Conservation (phyloP, 495 filamentous ascomycete genomes). For the Chaetomium cochliodes region DNA sequence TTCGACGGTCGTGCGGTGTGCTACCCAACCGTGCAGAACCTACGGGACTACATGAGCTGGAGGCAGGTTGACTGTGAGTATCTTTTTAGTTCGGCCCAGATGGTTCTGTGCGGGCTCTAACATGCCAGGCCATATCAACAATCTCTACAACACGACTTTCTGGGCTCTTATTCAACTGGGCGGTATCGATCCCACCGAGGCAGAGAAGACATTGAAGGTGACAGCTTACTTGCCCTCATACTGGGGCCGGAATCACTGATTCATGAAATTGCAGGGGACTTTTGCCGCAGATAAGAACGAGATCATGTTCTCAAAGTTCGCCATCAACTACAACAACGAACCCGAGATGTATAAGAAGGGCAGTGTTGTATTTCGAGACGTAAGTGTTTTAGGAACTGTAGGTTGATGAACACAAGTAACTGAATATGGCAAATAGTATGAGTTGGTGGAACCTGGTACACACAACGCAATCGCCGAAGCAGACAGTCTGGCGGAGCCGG, state of each 20-base stretch:
- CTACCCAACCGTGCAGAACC: conserved; percentile 74
- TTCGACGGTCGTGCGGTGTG: conserved; percentile 91
- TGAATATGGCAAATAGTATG: conserved; percentile 43
- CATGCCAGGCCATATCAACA: conserved; percentile 84
- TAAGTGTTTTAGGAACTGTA: conserved; percentile 40
- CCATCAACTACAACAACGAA: conserved; percentile 97
- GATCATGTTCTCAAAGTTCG: conserved; percentile 84
- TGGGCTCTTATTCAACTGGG: conserved; percentile 82
- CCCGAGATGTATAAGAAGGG: conserved; percentile 90
- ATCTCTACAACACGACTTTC: conserved; percentile 96
- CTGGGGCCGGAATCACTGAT: background rate
- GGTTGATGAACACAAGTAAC: background rate
- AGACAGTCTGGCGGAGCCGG: conserved; percentile 42
- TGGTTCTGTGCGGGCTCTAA: conserved; percentile 10
- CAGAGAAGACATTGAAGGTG: conserved; percentile 75
- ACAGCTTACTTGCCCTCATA: conserved; percentile 18
- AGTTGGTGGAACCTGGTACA: conserved; percentile 52
- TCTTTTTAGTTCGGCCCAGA: no score
- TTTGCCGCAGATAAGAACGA: conserved; percentile 88
- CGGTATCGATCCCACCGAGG: conserved; percentile 68
- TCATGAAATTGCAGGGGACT: conserved; percentile 60
- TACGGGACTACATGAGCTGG: conserved; percentile 96
- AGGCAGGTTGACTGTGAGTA: conserved; percentile 83
- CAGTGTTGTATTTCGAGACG: conserved; percentile 82
- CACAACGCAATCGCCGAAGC: conserved; percentile 38